Evolutionary conservation across 805 yeast species (phyloP).

Genomic region (Trichomonascus vanleenenianus): DNA sequence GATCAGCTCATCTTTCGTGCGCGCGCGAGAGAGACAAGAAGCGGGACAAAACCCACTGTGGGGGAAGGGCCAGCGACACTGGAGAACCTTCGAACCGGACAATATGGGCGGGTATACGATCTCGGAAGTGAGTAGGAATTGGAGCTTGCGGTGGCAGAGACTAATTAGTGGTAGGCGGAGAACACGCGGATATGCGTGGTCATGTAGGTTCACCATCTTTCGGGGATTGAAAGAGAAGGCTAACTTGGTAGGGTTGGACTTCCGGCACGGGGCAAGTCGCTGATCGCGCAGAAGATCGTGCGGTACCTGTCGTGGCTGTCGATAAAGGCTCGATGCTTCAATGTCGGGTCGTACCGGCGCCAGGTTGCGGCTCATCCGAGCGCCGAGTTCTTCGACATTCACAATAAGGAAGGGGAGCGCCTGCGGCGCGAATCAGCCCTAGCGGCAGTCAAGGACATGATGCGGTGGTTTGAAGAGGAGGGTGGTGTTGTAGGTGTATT

Average conservation of each 20-base stretch:
- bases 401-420: conserved; percentile 55
- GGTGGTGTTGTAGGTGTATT: conserved; percentile 85
- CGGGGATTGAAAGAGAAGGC: neutral
- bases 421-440: conserved; percentile 63
- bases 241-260: conserved; percentile 31
- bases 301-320: conserved; percentile 90
- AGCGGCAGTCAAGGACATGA: conserved; percentile 68
- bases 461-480: conserved; percentile 75
- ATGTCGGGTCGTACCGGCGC: conserved; percentile 82
- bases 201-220: conserved; percentile 37
- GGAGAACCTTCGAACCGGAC: too few relatives aligned
- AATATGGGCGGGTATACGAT: conserved; percentile 1
- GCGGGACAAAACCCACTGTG: neutral
- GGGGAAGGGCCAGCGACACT: neutral
- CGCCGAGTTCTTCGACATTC: conserved; percentile 72
- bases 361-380: conserved; percentile 50
- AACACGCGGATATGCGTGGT: conserved; percentile 77
- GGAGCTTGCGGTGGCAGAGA: neutral
- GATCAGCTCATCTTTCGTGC: too few relatives aligned
- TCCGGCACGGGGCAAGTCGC: conserved; percentile 75
- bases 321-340: conserved; percentile 77
- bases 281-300: conserved; percentile 90
- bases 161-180: neutral
- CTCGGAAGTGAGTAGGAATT: neutral
- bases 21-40: neutral